phyloP scores from a whole-genome alignment of 2,329 filamentous ascomycete species.

The Sphaceloma murrayae region DNA sequence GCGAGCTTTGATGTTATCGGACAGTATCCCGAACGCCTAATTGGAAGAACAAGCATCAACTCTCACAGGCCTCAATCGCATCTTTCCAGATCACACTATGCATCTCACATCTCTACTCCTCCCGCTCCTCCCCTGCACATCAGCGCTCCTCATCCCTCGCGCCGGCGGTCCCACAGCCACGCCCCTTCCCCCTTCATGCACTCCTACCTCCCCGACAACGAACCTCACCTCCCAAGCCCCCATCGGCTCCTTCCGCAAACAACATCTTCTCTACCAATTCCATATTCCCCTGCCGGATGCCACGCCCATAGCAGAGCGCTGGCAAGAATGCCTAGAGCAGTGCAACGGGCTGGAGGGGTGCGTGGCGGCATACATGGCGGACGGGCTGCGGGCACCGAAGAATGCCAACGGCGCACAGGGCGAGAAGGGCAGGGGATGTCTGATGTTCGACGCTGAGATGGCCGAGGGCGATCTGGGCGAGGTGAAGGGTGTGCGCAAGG shows the following conservation, averaged over 20 bases:
- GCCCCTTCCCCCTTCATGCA: constrained; percentile 31
- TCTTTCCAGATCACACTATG: neutral
- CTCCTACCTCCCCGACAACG: constrained; percentile 18
- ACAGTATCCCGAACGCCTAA: too few relatives aligned
- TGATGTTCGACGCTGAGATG: constrained; percentile 29
- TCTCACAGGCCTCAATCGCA: neutral
- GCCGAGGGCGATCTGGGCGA: constrained; percentile 27
- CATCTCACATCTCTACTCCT: constrained; percentile 13
- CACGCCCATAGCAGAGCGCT: constrained; percentile 18
- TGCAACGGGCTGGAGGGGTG: constrained; percentile 34
- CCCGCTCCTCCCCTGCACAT: constrained; percentile 2
- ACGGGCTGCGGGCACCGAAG: constrained; percentile 30
- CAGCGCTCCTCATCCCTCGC: constrained; percentile 20
- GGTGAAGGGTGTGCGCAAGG: constrained; percentile 26
- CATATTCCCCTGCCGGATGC: constrained; percentile 26
- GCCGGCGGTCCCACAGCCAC: constrained; percentile 30
- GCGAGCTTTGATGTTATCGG: too few relatives aligned
- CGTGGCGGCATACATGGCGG: constrained; percentile 30
- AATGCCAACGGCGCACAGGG: constrained; percentile 28
- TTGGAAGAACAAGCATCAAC: neutral
- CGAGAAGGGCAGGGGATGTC: constrained; percentile 29
- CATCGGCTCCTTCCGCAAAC: constrained; percentile 21
- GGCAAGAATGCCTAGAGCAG: constrained; percentile 31
- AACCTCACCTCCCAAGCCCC: constrained; percentile 28
- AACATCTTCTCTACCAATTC: constrained; percentile 28